Conservation (phyloP, 176 grass and related monocot species). For the Oryza meyeriana region DNA sequence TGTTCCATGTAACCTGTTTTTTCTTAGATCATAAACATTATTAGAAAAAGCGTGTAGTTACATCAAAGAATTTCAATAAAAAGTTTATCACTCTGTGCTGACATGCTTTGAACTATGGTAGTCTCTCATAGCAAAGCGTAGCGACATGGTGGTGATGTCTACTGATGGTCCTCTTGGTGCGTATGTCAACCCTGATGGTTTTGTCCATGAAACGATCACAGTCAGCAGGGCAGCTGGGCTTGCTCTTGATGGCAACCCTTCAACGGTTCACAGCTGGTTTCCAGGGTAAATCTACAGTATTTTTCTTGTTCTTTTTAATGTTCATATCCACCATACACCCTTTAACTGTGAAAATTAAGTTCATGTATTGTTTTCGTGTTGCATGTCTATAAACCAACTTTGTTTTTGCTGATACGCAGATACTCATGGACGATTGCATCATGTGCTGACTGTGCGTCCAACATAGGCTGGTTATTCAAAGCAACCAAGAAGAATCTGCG, state of each 20-base stretch:
- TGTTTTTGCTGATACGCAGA: constrained; percentile 22
- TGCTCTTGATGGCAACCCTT: constrained; percentile 29
- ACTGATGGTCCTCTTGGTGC: constrained; percentile 80
- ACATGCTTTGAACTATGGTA: constrained; percentile 31
- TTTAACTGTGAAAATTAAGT: neutral
- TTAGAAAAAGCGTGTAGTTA: neutral
- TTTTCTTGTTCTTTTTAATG: neutral
- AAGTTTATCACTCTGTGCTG: neutral
- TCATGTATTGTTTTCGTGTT: neutral
- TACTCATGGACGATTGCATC: constrained; percentile 79
- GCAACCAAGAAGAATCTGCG: constrained; percentile 68
- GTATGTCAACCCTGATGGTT: constrained; percentile 81
- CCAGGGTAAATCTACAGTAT: constrained; percentile 59
- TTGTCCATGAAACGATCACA: constrained; percentile 80
- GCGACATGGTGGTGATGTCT: constrained; percentile 90
- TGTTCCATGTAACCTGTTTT: neutral
- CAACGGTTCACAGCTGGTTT: constrained; percentile 83
- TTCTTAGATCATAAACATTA: neutral
- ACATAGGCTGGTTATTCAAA: constrained; percentile 79
- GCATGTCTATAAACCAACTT: neutral
- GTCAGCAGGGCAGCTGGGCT: constrained; percentile 66
- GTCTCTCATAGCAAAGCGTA: constrained; percentile 77
- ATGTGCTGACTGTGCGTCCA: constrained; percentile 45
- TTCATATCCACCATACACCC: neutral
- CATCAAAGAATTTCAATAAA: neutral